These are phyloP conservation scores for Phialocephala subalpina DNA, from an alignment of 2,329 filamentous ascomycete genomes.

Conservation along the genomic window DNA sequence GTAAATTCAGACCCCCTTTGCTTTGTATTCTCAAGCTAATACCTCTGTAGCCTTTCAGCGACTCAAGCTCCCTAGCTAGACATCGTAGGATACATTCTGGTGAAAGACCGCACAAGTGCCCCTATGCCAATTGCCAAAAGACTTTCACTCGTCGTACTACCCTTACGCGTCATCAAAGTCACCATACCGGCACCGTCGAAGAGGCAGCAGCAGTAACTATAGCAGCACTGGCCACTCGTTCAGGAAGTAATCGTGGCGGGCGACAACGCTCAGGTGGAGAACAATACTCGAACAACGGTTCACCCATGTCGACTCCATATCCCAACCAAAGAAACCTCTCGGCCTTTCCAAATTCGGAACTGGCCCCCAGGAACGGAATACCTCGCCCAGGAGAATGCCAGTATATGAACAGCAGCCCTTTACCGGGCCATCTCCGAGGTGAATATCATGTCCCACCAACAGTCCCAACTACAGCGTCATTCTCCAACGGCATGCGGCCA, in stretches of 20 bases:
- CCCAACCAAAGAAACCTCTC: slow-evolving; percentile 82
- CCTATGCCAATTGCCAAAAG: slow-evolving; percentile 97
- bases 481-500: slow-evolving; percentile 64
- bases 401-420: slow-evolving; percentile 80
- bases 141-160: slow-evolving; percentile 97
- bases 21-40: neutral
- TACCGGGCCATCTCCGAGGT: slow-evolving; percentile 82
- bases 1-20: slow-evolving; percentile 55
- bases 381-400: slow-evolving; percentile 65
- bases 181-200: slow-evolving; percentile 94
- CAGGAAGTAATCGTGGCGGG: slow-evolving; percentile 49
- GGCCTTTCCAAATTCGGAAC: slow-evolving; percentile 80
- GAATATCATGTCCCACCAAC: slow-evolving; percentile 66
- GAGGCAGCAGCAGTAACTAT: slow-evolving; percentile 91
- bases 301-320: slow-evolving; percentile 81
- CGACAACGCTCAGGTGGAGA: slow-evolving; percentile 74
- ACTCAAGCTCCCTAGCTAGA: slow-evolving; percentile 93
- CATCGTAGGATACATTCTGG: slow-evolving; percentile 96
- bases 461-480: slow-evolving; percentile 63
- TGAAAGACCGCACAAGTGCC: slow-evolving; percentile 83
- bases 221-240: slow-evolving; percentile 73
- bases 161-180: slow-evolving; percentile 92
- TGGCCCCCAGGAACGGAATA: slow-evolving; percentile 73
- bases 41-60: slow-evolving; percentile 81
- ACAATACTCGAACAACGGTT: slow-evolving; percentile 74